phyloP scores from a whole-genome alignment of 2,329 filamentous ascomycete genomes.

The Microcyclosporella mali region DNA sequence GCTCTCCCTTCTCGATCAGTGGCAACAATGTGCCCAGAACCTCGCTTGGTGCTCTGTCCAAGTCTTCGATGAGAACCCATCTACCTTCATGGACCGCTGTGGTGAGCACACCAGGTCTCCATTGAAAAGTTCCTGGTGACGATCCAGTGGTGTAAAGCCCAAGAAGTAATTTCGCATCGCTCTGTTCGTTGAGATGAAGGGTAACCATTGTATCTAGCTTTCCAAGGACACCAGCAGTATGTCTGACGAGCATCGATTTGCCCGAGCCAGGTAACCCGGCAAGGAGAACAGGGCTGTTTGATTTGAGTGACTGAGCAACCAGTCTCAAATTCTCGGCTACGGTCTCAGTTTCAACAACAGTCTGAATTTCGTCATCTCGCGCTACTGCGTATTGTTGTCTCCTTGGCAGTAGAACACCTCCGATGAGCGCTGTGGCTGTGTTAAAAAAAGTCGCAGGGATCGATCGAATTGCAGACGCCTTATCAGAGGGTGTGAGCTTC shows the following conservation, averaged over 20 bases:
- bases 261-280: slow-evolving; percentile 79
- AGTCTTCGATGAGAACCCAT: slow-evolving; percentile 95
- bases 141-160: slow-evolving; percentile 89
- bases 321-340: slow-evolving; percentile 64
- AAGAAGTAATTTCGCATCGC: slow-evolving; percentile 91
- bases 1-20: slow-evolving; percentile 83
- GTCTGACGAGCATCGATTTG: slow-evolving; percentile 80
- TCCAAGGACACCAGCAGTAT: slow-evolving; percentile 72
- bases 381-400: slow-evolving; percentile 19
- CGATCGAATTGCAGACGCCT: slow-evolving; percentile 2
- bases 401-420: slow-evolving; percentile 60
- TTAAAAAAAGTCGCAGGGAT: slow-evolving; percentile 20
- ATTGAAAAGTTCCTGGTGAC: slow-evolving; percentile 81
- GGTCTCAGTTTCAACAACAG: slow-evolving; percentile 63
- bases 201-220: slow-evolving; percentile 82
- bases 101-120: slow-evolving; percentile 87
- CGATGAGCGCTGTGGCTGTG: slow-evolving; percentile 54
- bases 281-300: slow-evolving; percentile 66
- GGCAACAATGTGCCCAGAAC: slow-evolving; percentile 89
- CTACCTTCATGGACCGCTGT: slow-evolving; percentile 89
- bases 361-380: slow-evolving; percentile 20
- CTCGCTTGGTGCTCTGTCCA: slow-evolving; percentile 90
- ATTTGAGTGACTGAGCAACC: slow-evolving; percentile 63
- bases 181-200: slow-evolving; percentile 94
- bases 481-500: neutral